A percentile compares a stretch with the other conserved stretches of the same genome.
Evolutionary conservation across 2,329 filamentous ascomycete species (phyloP).

Genomic region (Cladophialophora bantiana): DNA sequence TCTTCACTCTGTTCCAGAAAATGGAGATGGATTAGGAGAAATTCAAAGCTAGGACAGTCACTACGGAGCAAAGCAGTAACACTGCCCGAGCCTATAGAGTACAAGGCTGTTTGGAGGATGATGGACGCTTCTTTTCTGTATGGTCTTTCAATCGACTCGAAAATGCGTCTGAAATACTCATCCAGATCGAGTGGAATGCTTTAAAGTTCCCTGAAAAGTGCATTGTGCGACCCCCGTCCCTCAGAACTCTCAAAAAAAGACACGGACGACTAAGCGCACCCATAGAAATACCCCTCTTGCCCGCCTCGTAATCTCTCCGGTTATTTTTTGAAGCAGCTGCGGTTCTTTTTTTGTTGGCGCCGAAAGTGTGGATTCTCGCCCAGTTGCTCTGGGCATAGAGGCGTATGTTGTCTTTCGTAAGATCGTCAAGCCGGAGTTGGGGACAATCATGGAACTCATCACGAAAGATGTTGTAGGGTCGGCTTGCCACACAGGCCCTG

Average conservation of each 20-base stretch:
- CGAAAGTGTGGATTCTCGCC: neutral
- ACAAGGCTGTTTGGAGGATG: slow-evolving; percentile 28
- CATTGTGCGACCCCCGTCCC: slow-evolving; percentile 18
- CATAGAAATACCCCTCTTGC: slow-evolving; percentile 56
- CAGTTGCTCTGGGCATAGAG: neutral
- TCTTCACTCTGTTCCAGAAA: slow-evolving; percentile 1
- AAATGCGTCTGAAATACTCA: slow-evolving; percentile 26
- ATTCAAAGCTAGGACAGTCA: neutral
- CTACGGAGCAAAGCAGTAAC: neutral
- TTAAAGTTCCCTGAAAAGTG: slow-evolving; percentile 13
- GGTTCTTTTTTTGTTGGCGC: neutral
- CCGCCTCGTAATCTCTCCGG: slow-evolving; percentile 45
- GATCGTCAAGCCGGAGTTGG: slow-evolving; percentile 23
- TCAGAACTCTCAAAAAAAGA: slow-evolving; percentile 42
- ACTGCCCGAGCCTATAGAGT: neutral
- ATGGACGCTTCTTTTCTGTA: slow-evolving; percentile 26
- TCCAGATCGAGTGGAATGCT: slow-evolving; percentile 30
- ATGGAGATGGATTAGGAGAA: neutral
- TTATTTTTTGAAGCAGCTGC: slow-evolving; percentile 1
- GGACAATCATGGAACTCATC: slow-evolving; percentile 22
- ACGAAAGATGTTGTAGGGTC: slow-evolving; percentile 25
- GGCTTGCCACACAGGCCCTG: slow-evolving; percentile 28
- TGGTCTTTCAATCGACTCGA: slow-evolving; percentile 18
- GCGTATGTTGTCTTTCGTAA: slow-evolving; percentile 22
- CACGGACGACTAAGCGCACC: slow-evolving; percentile 54